Conservation (phyloP, 495 filamentous ascomycete genomes). For the Trichoderma erinaceum region DNA sequence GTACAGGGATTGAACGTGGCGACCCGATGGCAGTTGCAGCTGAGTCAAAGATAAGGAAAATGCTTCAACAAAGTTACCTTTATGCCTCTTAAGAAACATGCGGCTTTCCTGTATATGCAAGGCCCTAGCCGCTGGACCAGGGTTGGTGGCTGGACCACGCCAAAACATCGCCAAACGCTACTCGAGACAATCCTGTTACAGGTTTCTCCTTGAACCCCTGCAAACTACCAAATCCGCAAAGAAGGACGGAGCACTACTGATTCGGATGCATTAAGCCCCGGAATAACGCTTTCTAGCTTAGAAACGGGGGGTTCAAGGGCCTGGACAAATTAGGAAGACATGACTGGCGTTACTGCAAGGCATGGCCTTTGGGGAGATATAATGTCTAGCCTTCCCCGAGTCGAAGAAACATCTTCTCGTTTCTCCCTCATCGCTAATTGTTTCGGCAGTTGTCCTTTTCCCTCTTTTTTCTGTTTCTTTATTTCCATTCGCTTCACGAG, state of each 20-base stretch:
- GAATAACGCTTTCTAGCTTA: not conserved
- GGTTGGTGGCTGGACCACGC: not conserved
- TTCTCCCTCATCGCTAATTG: conserved; percentile 11
- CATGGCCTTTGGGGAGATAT: not conserved
- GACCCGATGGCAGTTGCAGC: not conserved
- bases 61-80: not conserved
- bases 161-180: conserved; percentile 35
- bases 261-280: conserved; percentile 10
- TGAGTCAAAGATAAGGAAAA: not conserved
- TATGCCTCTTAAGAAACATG: conserved; percentile 8
- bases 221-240: conserved; percentile 25
- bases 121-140: conserved; percentile 2
- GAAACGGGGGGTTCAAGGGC: not conserved
- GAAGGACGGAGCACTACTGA: conserved; percentile 19
- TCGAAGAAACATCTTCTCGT: conserved; percentile 27
- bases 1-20: conserved; percentile 1
- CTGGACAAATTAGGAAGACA: not conserved
- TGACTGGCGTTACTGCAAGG: not conserved
- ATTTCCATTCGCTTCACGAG: conserved; percentile 42
- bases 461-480: conserved; percentile 27
- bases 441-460: conserved; percentile 14
- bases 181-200: conserved; percentile 46
- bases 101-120: not conserved
- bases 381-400: conserved; percentile 7
- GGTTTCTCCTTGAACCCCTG: conserved; percentile 31